phyloP scores from a whole-genome alignment of 306 rosid genomes.

The Psophocarpus tetragonolobus region DNA sequence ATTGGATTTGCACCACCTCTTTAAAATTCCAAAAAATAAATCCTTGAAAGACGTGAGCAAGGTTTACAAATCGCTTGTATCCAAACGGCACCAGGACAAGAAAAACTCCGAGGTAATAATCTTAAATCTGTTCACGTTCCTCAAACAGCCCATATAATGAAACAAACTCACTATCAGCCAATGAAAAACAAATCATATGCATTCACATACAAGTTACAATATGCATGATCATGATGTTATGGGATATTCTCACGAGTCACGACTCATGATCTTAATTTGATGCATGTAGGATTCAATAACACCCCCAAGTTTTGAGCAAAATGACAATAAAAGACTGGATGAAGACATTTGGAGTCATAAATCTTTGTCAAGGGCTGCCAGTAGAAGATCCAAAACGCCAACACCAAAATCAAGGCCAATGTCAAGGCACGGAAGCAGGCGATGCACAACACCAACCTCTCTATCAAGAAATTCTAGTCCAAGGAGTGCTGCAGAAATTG shows the following conservation, averaged over 20 bases:
- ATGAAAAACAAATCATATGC: not conserved
- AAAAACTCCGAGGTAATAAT: constrained; percentile 37
- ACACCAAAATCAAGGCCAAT: constrained; percentile 44
- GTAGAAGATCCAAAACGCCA: constrained; percentile 72
- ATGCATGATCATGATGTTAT: not conserved
- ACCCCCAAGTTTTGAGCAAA: constrained; percentile 7
- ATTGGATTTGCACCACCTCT: constrained; percentile 52
- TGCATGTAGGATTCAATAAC: constrained; percentile 38
- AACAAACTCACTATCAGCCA: not conserved
- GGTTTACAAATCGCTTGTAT: constrained; percentile 46
- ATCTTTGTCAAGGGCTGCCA: constrained; percentile 33
- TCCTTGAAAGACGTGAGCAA: constrained; percentile 64
- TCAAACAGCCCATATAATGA: not conserved
- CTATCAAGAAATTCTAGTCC: constrained; percentile 32
- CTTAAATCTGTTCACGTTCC: not conserved
- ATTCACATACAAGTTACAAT: not conserved
- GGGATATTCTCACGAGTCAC: constrained; percentile 5
- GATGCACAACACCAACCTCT: constrained; percentile 46
- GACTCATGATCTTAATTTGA: not conserved
- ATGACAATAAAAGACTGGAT: constrained; percentile 44
- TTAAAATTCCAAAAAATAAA: constrained; percentile 48
- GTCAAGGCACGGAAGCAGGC: constrained; percentile 45
- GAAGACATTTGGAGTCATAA: constrained; percentile 49
- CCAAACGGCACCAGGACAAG: constrained; percentile 32
- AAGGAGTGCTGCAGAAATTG: constrained; percentile 29